Percentiles rank a stretch among this genome's conserved stretches.
phyloP scores from a whole-genome alignment of 208 protist genomes.

The Trypanosomatidae sp. region DNA sequence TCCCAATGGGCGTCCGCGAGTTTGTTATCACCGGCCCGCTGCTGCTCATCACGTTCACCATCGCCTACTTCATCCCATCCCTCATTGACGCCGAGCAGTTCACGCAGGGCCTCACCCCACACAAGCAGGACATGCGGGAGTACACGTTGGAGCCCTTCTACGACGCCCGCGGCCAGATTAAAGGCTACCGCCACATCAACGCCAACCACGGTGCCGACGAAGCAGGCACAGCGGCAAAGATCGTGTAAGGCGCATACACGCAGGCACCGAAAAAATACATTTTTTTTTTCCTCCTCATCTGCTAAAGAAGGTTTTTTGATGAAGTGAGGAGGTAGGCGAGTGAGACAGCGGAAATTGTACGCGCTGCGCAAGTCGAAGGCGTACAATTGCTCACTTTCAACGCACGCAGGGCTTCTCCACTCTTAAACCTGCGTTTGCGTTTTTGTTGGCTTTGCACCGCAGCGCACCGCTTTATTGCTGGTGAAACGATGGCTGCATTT shows the following conservation, averaged over 20 bases:
- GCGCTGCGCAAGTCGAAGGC: too few relatives aligned
- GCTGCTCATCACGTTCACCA: slow-evolving; percentile 53
- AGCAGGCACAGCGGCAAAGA: background rate
- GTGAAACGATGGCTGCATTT: too few relatives aligned
- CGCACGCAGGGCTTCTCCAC: too few relatives aligned
- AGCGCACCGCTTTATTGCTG: too few relatives aligned
- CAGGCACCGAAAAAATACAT: too few relatives aligned
- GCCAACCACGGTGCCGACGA: slow-evolving; percentile 1
- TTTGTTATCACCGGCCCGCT: slow-evolving; percentile 80
- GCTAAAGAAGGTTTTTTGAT: too few relatives aligned
- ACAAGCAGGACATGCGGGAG: slow-evolving; percentile 72
- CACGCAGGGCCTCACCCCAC: slow-evolving; percentile 59
- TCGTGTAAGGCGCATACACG: background rate
- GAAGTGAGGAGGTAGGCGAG: too few relatives aligned
- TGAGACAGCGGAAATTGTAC: too few relatives aligned
- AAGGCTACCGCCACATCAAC: slow-evolving; percentile 77
- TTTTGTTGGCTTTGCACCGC: too few relatives aligned
- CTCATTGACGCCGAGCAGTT: slow-evolving; percentile 74
- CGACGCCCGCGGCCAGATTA: slow-evolving; percentile 60
- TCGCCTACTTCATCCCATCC: slow-evolving; percentile 70
- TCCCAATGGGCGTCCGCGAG: slow-evolving; percentile 82
- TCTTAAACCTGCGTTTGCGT: too few relatives aligned
- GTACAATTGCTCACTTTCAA: too few relatives aligned
- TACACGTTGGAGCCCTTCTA: slow-evolving; percentile 85
- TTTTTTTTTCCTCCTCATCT: too few relatives aligned